Conservation (phyloP, 768 basidiomycete species). For the Paxillus ammoniavirescens region DNA sequence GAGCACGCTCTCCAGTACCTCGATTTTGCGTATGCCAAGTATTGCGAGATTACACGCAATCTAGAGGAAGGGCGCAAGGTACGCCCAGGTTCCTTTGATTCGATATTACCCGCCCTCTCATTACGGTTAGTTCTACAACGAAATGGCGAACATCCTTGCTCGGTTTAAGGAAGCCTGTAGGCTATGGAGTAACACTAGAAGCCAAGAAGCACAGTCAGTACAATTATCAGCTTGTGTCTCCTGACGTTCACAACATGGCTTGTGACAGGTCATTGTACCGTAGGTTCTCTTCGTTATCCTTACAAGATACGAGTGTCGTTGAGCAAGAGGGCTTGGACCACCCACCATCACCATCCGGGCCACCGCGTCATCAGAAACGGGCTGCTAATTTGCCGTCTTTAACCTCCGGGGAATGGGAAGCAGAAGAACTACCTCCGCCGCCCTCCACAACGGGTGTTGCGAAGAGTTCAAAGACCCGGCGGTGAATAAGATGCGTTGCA, state of each 20-base stretch:
- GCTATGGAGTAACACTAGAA: conserved; percentile 69
- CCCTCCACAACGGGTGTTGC: conserved; percentile 7
- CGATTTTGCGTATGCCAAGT: conserved; percentile 84
- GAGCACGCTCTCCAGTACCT: conserved; percentile 81
- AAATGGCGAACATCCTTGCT: conserved; percentile 67
- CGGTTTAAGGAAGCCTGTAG: conserved; percentile 77
- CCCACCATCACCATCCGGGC: conserved; percentile 1
- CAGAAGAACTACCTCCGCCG: conserved; percentile 48
- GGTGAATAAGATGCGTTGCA: not conserved
- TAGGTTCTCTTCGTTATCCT: conserved; percentile 27
- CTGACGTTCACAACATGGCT: not conserved
- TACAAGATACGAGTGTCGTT: conserved; percentile 25
- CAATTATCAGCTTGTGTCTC: no score
- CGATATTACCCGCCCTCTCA: not conserved
- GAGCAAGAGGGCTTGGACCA: conserved; percentile 1
- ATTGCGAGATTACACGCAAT: conserved; percentile 80
- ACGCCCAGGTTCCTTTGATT: not conserved
- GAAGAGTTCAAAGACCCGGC: not conserved
- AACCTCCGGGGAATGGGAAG: conserved; percentile 52
- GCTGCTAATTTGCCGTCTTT: conserved; percentile 44
- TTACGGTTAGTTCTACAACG: conserved; percentile 80
- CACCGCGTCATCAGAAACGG: conserved; percentile 23
- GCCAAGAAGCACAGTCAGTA: conserved; percentile 73
- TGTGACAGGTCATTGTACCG: conserved; percentile 19
- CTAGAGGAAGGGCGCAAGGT: conserved; percentile 88